Conservation (phyloP, 257 asterid species). For the Osmanthus fragrans region DNA sequence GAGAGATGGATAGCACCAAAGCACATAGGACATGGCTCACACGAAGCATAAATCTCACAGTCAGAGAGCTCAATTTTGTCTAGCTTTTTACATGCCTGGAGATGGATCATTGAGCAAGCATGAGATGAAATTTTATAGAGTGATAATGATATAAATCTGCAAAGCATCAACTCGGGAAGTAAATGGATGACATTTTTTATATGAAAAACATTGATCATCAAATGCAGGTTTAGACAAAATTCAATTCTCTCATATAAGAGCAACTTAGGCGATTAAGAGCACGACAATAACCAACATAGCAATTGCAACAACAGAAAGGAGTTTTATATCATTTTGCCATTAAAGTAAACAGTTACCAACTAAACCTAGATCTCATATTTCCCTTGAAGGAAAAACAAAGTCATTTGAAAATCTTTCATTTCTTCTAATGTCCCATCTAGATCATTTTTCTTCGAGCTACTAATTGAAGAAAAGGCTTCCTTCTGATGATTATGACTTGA, state of each 20-base stretch:
- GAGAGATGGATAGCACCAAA: slow-evolving; percentile 98
- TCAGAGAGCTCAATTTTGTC: slow-evolving; percentile 87
- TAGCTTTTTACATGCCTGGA: slow-evolving; percentile 96
- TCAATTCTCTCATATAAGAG: not conserved
- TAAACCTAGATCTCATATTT: too few species aligned
- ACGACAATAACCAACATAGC: too few species aligned
- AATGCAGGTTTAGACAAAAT: not conserved
- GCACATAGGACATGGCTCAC: slow-evolving; percentile 99
- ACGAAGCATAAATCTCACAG: slow-evolving; percentile 95
- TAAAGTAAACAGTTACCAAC: too few species aligned
- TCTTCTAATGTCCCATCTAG: too few species aligned
- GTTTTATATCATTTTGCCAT: too few species aligned
- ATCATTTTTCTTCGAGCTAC: too few species aligned
- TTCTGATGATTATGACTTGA: too few species aligned
- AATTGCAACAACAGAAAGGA: too few species aligned
- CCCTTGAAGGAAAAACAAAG: too few species aligned
- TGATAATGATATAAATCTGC: not conserved
- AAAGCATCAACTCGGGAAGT: not conserved
- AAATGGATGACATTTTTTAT: not conserved
- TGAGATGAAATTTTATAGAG: not conserved
- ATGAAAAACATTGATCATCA: not conserved
- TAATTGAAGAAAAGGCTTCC: too few species aligned
- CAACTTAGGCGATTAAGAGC: not conserved
- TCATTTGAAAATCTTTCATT: too few species aligned
- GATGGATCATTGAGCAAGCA: slow-evolving; percentile 15